Evolutionary conservation across 2,329 filamentous ascomycete genomes (phyloP), one percentile per base, ranked within the genome.

Genomic region (Colletotrichum endophyticum): DNA sequence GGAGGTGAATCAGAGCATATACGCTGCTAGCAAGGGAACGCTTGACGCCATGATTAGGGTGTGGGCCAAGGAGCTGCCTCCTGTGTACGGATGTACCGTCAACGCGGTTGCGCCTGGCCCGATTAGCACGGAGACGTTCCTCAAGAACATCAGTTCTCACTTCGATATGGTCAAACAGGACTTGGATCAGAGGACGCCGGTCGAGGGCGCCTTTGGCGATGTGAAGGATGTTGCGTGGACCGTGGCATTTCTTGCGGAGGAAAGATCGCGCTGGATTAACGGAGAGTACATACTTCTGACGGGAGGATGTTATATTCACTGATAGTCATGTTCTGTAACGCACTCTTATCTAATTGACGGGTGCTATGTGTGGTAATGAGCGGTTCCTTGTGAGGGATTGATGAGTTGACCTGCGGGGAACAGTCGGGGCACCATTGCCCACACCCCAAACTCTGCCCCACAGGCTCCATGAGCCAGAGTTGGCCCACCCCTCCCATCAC

Each of bases 401-500:
- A 36, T 16, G 15, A 36, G 34, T 16, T 36, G 34, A 8, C 13
- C 3, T 36, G 34, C 34, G 15, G 34, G 7, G 4, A 16, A 36
- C 3, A 36, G 34, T 8, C 28, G 8, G 9, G 30, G 30, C 30
- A 32, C 30, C 30, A 32, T 32, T 32, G 32, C 32, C 3, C 32
- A 13, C 32, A 13, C 30, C 4, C 39, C 19, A 49, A 49, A 2
- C n/a, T 22, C n/a, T 49, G 44, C n/a, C 1, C 44, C 0, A 0
- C n/a, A 39, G 0, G 15, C 8, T 19, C 0, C 11, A 64, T 34
- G 8, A 9, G 4, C 32, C 1, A 27, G 4, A 6, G 0, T 36
- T 19, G 15, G 19, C n/a, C 13, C 4, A 1, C 1, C 0, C 11
- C 0, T 7, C 2, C 6, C 27, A 62, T 2, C 13, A 49, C 36